Percentiles rank a stretch among this genome's conserved stretches.
Evolutionary conservation across 495 filamentous ascomycete genomes (phyloP).

Genomic region (Rostrohypoxylon terebratum): DNA sequence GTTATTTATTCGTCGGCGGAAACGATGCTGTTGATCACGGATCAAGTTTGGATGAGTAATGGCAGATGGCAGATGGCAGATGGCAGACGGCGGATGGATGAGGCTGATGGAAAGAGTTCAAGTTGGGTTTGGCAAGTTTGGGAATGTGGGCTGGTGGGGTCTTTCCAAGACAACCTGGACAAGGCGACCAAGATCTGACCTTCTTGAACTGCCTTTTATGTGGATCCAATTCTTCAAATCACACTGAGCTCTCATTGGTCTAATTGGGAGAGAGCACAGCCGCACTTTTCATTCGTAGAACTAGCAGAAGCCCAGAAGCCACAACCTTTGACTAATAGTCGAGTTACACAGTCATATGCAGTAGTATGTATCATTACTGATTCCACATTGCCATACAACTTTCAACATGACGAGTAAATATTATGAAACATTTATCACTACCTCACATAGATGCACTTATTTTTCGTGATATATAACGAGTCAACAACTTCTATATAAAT

Average conservation of each 20-base stretch:
- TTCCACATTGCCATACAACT: no score
- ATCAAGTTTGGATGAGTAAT: conserved; percentile 10
- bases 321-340: no score
- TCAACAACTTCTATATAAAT: neutral
- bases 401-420: no score
- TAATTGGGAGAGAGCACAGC: conserved; percentile 4
- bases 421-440: no score
- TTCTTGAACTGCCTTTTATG: conserved; percentile 30
- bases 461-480: no score
- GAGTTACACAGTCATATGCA: no score
- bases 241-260: neutral
- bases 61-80: conserved; percentile 10
- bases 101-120: conserved; percentile 27
- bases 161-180: conserved; percentile 1
- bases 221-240: neutral
- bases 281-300: neutral
- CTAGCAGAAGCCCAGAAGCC: no score
- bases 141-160: conserved; percentile 42
- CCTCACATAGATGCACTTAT: no score
- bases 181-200: conserved; percentile 34
- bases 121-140: conserved; percentile 42
- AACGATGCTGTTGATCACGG: conserved; percentile 25
- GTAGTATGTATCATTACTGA: no score
- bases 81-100: conserved; percentile 22
- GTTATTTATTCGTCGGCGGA: conserved; percentile 14